Base-by-base conservation (phyloP, 306 rosid species). In the Gastrolobium bilobum region DNA sequence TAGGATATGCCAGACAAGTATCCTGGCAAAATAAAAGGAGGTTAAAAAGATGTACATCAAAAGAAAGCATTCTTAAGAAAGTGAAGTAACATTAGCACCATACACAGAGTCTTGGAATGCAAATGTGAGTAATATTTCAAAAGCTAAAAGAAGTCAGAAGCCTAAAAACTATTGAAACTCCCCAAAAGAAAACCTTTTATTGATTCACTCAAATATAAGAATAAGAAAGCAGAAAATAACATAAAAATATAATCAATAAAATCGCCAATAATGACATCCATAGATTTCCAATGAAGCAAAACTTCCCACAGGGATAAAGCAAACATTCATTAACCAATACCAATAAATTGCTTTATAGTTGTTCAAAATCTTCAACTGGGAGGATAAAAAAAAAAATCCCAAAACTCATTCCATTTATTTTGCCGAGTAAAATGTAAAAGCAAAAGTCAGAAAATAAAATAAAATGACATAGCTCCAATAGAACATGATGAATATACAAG, bases 1-100 rank as follows among this genome's bases (percentile, higher is more conserved):
- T 20, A 40, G 46, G 10, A 62, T 37, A 57, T 67, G 69, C 43
- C 73, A 67, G 37, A 38, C 3, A 42, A 11, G 5, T 33, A 60
- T 50, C 65, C 83, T 81, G 75, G 39, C 51, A 35, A 62, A 10
- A 71, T 68, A 20, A 58, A 71, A 56, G 30, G 60, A 72, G 43
- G 10, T 8, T 0, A 14, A 57, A 34, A 15, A 58, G 44, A 14
- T 42, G 57, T 8, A 83, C 39, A 30, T 58, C 33, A 76, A 62
- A 6, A 52, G 62, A 71, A 47, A 54, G 46, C 63, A 65, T 44
- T 39, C 37, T 7, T 31, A 14, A 11, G 7, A 59, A 68, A 14
- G 75, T 13, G 3, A 73, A 37, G 38, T 30, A 66, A 60, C 0
- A 30, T 37, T 2, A 46, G 14, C 65, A 48, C 7, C 78, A 68